Base-by-base conservation (phyloP, 2,329 filamentous ascomycete species). In the Penicillium sumatraense region DNA sequence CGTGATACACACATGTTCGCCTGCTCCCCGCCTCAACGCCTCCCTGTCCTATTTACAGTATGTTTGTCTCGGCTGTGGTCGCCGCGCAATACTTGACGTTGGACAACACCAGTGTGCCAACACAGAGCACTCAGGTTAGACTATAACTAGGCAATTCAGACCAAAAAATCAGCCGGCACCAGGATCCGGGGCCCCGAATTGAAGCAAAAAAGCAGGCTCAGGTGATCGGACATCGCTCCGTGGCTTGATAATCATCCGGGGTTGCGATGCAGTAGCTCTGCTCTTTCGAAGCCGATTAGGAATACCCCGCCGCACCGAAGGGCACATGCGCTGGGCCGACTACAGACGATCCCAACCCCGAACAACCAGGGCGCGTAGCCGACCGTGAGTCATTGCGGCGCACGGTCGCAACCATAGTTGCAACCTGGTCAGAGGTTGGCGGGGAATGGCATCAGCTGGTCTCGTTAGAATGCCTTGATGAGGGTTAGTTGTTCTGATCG, bases 361-460 rank as follows among this genome's bases (percentile, higher is more conserved):
- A 31, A 23, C 35, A 26, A 36, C 29, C 42, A 24, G 53, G 49
- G 38, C 35, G 44, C 20, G 20, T 56, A 54, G 57, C 53, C 56
- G 49, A 59, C 59, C 50, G 57, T 65, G 62, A 65, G 35, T 65
- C 62, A 65, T 54, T 42, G 16, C 18, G 24, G 54, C 52, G 54
- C 53, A 59, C 58, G 56, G 59, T 31, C 26, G 16, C 33, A 36
- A 18, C 9, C 9, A 26, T 5, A 26, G 40, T 9, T 42, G 18
- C 36, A 40, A 40, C 18, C 16, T 18, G 6, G 36, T 20, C 36
- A 20, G 21, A 20, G 16, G 36, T 11, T 24, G 40, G 40, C 40
- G 40, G 42, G 42, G 42, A 14, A 46, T 46, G 18, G 42, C 33
- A 59, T 61, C 58, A 61, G 58, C 53, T 61, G 58, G 33, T 18